These are phyloP conservation scores for Acer yangbiense DNA, from an alignment of 345 rosid genomes.

Conservation along the genomic window DNA sequence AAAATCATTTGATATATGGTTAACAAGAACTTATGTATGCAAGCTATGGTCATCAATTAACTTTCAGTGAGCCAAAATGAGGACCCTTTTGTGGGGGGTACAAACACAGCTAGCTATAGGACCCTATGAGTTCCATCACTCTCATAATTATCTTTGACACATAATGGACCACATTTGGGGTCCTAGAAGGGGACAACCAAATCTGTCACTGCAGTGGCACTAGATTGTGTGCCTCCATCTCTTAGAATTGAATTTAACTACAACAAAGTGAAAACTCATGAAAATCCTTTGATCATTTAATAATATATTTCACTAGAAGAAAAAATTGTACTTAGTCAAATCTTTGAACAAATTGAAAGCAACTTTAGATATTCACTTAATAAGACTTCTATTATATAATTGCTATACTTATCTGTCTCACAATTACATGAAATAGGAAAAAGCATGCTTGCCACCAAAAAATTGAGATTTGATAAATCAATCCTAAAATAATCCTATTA, in stretches of 20 bases:
- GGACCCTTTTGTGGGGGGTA: too few species aligned
- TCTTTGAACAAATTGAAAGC: not conserved
- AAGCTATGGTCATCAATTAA: too few species aligned
- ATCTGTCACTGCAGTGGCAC: not conserved
- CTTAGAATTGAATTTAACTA: not conserved
- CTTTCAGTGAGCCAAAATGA: too few species aligned
- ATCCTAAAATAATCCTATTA: not conserved
- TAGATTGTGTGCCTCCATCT: not conserved
- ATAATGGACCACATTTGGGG: not conserved
- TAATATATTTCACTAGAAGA: not conserved
- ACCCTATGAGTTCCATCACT: not conserved
- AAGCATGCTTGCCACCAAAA: not conserved
- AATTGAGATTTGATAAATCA: too few species aligned
- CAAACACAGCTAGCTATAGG: too few species aligned
- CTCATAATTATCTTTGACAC: not conserved
- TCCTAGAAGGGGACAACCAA: conserved; percentile 1
- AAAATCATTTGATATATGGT: too few species aligned
- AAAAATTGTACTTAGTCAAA: not conserved
- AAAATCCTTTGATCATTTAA: not conserved
- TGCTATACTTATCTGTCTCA: not conserved
- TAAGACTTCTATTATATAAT: not conserved
- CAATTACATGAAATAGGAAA: not conserved
- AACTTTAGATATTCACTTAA: not conserved
- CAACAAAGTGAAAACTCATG: not conserved
- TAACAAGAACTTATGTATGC: too few species aligned